phyloP scores from a whole-genome alignment of 2,329 filamentous ascomycete genomes.

The Ascochyta koolunga region DNA sequence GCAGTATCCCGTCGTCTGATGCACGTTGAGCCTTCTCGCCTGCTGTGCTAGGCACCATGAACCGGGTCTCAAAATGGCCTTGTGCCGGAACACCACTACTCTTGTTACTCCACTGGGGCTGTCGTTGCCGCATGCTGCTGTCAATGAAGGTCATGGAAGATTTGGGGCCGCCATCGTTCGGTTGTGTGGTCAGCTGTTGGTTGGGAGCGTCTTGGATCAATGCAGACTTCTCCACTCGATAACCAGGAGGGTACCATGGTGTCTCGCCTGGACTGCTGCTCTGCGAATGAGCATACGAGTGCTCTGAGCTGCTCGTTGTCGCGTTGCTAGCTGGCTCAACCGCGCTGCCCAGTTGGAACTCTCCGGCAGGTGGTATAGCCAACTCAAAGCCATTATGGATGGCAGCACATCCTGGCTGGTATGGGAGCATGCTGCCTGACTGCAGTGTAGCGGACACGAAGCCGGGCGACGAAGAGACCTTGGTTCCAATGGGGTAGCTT shows the following conservation, averaged over 20 bases:
- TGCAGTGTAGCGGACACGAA: not conserved
- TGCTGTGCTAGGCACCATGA: constrained; percentile 1
- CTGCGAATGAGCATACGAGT: constrained; percentile 14
- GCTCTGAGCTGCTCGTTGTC: constrained; percentile 2
- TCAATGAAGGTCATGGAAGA: constrained; percentile 1
- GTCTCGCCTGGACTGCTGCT: constrained; percentile 8
- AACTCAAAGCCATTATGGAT: not conserved
- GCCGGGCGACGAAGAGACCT: not conserved
- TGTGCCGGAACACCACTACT: constrained; percentile 1
- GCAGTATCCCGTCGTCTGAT: constrained; percentile 49
- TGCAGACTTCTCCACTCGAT: not conserved
- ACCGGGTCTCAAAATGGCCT: constrained; percentile 8
- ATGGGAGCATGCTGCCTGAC: not conserved
- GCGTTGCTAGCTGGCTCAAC: not conserved
- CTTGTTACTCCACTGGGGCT: constrained; percentile 14
- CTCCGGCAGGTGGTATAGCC: not conserved
- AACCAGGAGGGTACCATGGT: constrained; percentile 15
- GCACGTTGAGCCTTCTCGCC: constrained; percentile 13
- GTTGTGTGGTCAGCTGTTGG: not conserved
- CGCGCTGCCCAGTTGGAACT: not conserved
- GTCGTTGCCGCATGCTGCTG: not conserved
- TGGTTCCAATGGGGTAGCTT: not conserved
- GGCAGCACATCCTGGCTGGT: not conserved
- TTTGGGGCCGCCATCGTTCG: not conserved
- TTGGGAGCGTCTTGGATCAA: not conserved